These are phyloP conservation scores for Sonneratia caseolaris DNA, from an alignment of 345 rosid species.

Conservation along the genomic window DNA sequence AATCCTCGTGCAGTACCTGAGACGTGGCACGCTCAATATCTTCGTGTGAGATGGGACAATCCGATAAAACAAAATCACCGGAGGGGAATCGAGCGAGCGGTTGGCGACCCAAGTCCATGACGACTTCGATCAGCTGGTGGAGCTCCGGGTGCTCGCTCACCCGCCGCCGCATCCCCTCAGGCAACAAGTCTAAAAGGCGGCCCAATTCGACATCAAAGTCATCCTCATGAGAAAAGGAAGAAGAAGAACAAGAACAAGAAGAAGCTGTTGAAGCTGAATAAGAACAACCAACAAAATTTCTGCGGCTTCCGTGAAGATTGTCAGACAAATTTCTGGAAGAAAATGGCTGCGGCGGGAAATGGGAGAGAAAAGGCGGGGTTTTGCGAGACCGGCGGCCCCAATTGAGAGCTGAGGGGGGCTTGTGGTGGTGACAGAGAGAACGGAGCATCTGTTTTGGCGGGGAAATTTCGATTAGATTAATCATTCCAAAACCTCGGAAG, in stretches of 20 bases:
- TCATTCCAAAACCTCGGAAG: background rate
- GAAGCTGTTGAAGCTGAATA: constrained; percentile 9
- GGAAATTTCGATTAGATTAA: background rate
- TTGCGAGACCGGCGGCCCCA: background rate
- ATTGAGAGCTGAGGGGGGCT: background rate
- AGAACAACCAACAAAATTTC: background rate
- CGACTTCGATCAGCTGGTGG: constrained; percentile 60
- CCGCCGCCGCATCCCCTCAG: constrained; percentile 49
- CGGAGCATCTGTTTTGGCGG: constrained; percentile 11
- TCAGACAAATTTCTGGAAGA: background rate
- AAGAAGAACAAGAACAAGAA: background rate
- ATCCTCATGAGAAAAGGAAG: constrained; percentile 23
- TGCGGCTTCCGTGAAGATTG: background rate
- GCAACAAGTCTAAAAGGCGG: constrained; percentile 58
- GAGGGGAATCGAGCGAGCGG: constrained; percentile 85
- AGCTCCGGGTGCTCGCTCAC: constrained; percentile 54
- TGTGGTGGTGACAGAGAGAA: background rate
- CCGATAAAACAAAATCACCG: constrained; percentile 72
- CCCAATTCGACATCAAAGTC: constrained; percentile 47
- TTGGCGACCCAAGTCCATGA: constrained; percentile 79
- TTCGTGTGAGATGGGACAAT: constrained; percentile 40
- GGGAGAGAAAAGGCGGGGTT: background rate
- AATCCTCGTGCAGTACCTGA: constrained; percentile 27
- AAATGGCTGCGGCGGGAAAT: constrained; percentile 2
- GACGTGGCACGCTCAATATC: constrained; percentile 63